Evolutionary conservation across 2,329 filamentous ascomycete genomes (phyloP), one percentile per base, ranked within the genome.

Genomic region (Aspergillus candidus): DNA sequence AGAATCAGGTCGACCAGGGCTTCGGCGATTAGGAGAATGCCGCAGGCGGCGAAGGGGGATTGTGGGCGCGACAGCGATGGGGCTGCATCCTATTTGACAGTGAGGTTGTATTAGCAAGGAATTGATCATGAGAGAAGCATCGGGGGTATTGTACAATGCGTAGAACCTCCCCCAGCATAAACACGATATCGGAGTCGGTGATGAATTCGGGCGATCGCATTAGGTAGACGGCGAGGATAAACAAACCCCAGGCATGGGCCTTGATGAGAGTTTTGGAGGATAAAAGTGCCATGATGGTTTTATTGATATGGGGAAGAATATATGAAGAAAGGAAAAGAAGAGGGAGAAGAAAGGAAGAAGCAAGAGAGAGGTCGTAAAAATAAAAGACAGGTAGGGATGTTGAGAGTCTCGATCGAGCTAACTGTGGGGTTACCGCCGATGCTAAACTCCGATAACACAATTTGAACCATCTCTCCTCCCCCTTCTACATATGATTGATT

Each of bases 221-320:
- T 70, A 96, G 84, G 72, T 93, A 88, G 68, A 84, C 89, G 57
- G 83, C 88, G 38, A 93, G 73, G 5, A 86, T 87, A 52, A 95
- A 68, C 70, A 95, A 87, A 72, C 93, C 88, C 62, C 94, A 78
- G 55, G 85, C 86, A 55, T 95, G 72, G 41, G 82, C 83, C 56
- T 86, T 84, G 57, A 96, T 84, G 65, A 95, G 83, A 7, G 84
- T 87, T 61, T 79, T 84, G 48, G 83, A 82, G 2, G 87, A 89
- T 59, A 96, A 77, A 64, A 94, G 74, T 29, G 81, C 84, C 90
- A 96, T 96, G 49, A 41, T 73, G 40, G 29, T 37, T 37, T 27
- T 35, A 38, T 33, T 22, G 15, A 15, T 15, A 15, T 15, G 15
- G 15, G 15, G 4, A 15, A 15, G 6, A 18, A 18, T 6, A 18